A percentile compares a stretch with the other conserved stretches of the same genome.
phyloP scores from a whole-genome alignment of 83 land plant genomes.

The Diphasiastrum complanatum region DNA sequence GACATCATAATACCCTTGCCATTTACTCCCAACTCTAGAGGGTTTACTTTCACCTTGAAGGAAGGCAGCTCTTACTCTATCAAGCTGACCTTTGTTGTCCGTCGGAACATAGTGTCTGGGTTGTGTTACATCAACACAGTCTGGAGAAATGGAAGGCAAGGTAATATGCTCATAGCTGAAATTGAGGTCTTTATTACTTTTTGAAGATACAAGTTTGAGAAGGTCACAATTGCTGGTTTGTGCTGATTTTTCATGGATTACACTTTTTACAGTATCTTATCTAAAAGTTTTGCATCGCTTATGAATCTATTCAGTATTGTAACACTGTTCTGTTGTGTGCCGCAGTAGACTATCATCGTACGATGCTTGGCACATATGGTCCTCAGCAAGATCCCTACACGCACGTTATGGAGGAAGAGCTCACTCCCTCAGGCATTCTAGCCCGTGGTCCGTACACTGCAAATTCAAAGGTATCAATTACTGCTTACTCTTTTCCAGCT shows the following conservation, averaged over 20 bases:
- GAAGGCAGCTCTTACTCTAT: neutral
- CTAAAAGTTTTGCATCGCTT: neutral
- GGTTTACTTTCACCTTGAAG: neutral
- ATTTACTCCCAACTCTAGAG: neutral
- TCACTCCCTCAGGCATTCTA: constrained; percentile 3
- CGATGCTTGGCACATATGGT: constrained; percentile 1
- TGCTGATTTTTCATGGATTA: neutral
- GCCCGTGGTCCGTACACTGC: constrained; percentile 1
- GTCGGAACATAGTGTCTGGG: neutral
- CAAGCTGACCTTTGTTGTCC: neutral
- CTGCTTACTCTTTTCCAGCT: no score
- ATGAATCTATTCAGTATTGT: no score
- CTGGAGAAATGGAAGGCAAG: constrained; percentile 1
- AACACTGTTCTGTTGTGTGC: no score
- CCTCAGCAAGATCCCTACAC: constrained; percentile 1
- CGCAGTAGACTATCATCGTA: neutral
- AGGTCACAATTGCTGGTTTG: neutral
- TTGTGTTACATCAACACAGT: neutral
- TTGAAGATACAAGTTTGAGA: neutral
- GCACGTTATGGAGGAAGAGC: constrained; percentile 1
- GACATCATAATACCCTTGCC: neutral
- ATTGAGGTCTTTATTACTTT: neutral
- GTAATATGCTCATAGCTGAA: neutral
- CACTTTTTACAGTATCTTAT: neutral
- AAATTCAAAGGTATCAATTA: constrained; percentile 5